phyloP scores from a whole-genome alignment of 805 yeast genomes.

The Alloascoidea africana region DNA sequence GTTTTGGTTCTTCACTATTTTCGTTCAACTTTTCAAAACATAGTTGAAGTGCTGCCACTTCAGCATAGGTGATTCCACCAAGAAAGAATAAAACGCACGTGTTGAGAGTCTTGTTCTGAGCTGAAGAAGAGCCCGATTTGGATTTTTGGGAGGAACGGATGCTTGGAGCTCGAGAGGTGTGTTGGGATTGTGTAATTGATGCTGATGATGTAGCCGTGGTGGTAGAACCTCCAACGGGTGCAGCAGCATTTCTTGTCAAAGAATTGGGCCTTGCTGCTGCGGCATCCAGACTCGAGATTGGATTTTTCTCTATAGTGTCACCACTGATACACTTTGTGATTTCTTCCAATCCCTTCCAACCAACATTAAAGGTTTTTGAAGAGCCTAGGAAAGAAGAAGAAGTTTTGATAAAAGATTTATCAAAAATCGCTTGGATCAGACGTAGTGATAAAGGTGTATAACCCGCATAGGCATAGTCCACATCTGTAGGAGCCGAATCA shows the following conservation, averaged over 20 bases:
- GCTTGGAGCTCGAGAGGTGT: conserved; percentile 3
- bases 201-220: conserved; percentile 4
- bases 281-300: conserved; percentile 16
- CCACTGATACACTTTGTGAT: conserved; percentile 21
- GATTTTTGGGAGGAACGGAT: neutral
- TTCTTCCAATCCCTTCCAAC: conserved; percentile 26
- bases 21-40: conserved; percentile 30
- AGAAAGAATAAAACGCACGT: conserved; percentile 37
- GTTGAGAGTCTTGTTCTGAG: conserved; percentile 13
- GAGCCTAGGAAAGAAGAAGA: conserved; percentile 9
- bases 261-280: too few species aligned
- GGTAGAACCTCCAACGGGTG: conserved; percentile 5
- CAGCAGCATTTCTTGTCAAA: conserved; percentile 15
- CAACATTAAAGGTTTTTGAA: conserved; percentile 9
- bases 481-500: conserved; percentile 26
- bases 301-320: conserved; percentile 17
- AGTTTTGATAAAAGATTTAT: conserved; percentile 30
- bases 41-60: conserved; percentile 53
- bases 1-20: conserved; percentile 19
- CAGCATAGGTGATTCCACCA: conserved; percentile 84
- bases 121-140: neutral
- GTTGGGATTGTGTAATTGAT: conserved; percentile 9
- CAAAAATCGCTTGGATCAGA: conserved; percentile 52
- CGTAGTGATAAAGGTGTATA: conserved; percentile 65
- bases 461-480: conserved; percentile 63